These are phyloP conservation scores for Corylus heterophylla DNA, from an alignment of 306 rosid species.

Conservation along the genomic window DNA sequence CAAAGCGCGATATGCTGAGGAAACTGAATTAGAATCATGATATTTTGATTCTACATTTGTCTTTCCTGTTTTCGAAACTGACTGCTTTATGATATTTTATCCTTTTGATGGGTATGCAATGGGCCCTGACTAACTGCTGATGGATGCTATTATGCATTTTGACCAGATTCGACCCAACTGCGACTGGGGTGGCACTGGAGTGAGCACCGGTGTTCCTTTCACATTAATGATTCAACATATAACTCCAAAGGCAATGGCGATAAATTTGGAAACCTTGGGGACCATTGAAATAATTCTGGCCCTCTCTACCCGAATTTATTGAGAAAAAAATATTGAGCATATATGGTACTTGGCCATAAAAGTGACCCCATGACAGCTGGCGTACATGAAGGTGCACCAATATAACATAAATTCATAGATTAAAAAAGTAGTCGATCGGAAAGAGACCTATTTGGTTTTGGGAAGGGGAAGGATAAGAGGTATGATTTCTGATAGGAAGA, in stretches of 20 bases:
- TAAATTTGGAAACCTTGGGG: slow-evolving; percentile 16
- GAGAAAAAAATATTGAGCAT: not conserved
- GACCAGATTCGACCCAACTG: slow-evolving; percentile 5
- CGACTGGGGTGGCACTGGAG: slow-evolving; percentile 9
- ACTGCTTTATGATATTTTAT: slow-evolving; percentile 7
- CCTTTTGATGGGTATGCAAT: not conserved
- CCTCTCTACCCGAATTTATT: slow-evolving; percentile 3
- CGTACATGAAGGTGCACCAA: slow-evolving; percentile 24
- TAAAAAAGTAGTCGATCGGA: not conserved
- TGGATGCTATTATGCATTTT: not conserved
- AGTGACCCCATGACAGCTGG: slow-evolving; percentile 38
- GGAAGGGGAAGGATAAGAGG: too few relatives aligned
- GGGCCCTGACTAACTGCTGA: slow-evolving; percentile 19
- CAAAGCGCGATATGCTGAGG: not conserved
- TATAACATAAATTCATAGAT: not conserved
- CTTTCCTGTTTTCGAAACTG: not conserved
- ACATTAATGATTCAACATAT: not conserved
- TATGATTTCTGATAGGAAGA: too few relatives aligned
- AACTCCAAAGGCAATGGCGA: slow-evolving; percentile 16
- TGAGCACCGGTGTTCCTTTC: not conserved
- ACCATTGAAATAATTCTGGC: slow-evolving; percentile 22
- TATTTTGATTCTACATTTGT: not conserved
- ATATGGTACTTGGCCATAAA: not conserved
- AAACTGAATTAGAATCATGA: not conserved
- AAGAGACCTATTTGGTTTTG: too few relatives aligned